Conservation (phyloP, 768 basidiomycete genomes). For the Thelephora ganbajun region DNA sequence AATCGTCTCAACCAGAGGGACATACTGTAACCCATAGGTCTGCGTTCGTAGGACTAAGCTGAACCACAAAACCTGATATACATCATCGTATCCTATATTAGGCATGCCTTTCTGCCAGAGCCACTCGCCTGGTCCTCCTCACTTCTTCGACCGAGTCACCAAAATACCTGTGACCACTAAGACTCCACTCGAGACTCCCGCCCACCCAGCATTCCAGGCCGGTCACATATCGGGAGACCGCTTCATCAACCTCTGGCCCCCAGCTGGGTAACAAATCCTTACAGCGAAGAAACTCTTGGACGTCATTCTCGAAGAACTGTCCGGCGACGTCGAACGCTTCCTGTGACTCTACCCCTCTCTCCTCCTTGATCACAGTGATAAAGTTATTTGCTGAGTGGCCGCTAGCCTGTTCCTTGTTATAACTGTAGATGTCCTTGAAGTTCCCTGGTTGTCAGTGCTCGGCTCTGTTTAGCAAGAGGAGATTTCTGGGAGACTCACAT, state of each 20-base stretch:
- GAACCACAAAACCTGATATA: too few relatives aligned
- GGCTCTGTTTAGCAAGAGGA: not conserved
- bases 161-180: conserved; percentile 13
- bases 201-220: conserved; percentile 11
- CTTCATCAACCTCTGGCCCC: conserved; percentile 4
- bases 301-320: conserved; percentile 4
- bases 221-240: conserved; percentile 1
- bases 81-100: too few relatives aligned
- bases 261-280: conserved; percentile 3
- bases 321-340: conserved; percentile 15
- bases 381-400: conserved; percentile 16
- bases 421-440: conserved; percentile 18
- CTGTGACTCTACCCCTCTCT: conserved; percentile 11
- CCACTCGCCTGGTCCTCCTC: too few relatives aligned
- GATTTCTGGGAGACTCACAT: conserved; percentile 6
- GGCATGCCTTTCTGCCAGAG: too few relatives aligned
- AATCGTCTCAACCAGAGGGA: too few relatives aligned
- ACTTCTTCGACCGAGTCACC: conserved; percentile 6
- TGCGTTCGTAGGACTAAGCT: too few relatives aligned
- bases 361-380: conserved; percentile 16
- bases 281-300: conserved; percentile 6
- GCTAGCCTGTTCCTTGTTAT: conserved; percentile 18
- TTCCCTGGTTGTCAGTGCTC: not conserved
- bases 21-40: too few relatives aligned
- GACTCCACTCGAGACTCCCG: conserved; percentile 11